Base-by-base conservation (phyloP, 164 flowering plant species). In the Akebia trifoliata region DNA sequence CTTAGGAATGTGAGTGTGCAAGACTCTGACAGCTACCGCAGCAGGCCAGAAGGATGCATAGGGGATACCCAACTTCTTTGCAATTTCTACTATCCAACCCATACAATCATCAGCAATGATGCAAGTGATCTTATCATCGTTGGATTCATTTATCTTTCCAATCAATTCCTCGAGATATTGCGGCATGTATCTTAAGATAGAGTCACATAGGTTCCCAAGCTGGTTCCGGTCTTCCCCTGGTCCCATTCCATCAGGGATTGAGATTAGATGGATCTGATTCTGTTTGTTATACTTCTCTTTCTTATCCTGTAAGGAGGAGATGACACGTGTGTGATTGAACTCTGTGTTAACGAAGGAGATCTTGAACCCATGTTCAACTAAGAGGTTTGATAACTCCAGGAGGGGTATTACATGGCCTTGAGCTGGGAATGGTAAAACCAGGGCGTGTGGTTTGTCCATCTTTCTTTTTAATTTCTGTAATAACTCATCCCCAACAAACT, bases 21-120 rank as follows among this genome's bases (percentile, higher is more conserved):
- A 20, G 15, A 66, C 70, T 21, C 63, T 18, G n/a, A 48, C 3
- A 5, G 65, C 72, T 9, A 66, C 66, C 29, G 76, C 43, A 14
- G 80, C 75, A 25, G 80, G 69, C 65, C 69, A 78, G 26, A 76
- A 65, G 17, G 67, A 69, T 26, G 62, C 78, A 26, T 61, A 2
- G 9, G 7, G 35, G 12, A 80, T 68, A 24, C 70, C 66, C 65
- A 71, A 20, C 62, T 63, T 64, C 50, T 55, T 53, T 0, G 77
- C 80, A 22, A 76, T 70, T 28, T 66, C 59, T 6, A 67, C 14
- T 3, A 67, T 72, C 69, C 75, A 74, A 0, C 70, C 71, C 61
- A 72, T 42, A 1, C 22, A 15, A 30, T 20, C 25, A 65, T 80
- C 85, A 53, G 76, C 72, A 17, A 80, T 28, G 5, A 76, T 54